phyloP scores from a whole-genome alignment of 1,284 basidiomycete genomes.

The Chiua sp. region DNA sequence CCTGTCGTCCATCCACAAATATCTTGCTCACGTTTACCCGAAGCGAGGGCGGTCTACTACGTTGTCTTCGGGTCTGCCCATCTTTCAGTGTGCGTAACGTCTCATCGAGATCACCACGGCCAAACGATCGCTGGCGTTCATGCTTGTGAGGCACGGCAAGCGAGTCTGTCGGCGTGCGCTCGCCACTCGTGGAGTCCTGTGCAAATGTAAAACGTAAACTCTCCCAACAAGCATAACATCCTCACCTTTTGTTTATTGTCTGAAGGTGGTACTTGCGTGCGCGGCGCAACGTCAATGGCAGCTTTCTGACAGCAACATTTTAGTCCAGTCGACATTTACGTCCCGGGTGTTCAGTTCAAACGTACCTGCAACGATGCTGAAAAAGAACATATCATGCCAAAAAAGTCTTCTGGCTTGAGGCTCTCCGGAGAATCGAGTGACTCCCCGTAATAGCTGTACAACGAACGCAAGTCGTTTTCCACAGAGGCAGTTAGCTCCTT shows the following conservation, averaged over 20 bases:
- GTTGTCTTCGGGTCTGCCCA: conserved; percentile 58
- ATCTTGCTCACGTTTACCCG: conserved; percentile 69
- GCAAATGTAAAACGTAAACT: neutral
- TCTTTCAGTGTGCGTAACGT: conserved; percentile 82
- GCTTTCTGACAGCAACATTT: conserved; percentile 64
- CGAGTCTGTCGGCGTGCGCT: neutral
- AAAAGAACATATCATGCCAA: conserved; percentile 75
- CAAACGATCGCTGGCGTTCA: conserved; percentile 54
- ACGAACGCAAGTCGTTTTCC: conserved; percentile 59
- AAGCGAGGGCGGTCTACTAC: conserved; percentile 48
- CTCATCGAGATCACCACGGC: conserved; percentile 80
- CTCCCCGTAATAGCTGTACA: conserved; percentile 80
- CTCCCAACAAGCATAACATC: neutral
- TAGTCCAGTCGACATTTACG: neutral
- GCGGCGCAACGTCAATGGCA: conserved; percentile 71
- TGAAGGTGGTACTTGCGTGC: conserved; percentile 5
- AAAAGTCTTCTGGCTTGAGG: conserved; percentile 81
- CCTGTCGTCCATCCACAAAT: conserved; percentile 66
- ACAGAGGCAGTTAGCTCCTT: conserved; percentile 64
- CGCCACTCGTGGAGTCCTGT: conserved; percentile 14
- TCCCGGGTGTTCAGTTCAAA: neutral
- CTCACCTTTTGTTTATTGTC: conserved; percentile 15
- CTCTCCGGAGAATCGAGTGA: conserved; percentile 61
- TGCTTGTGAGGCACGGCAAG: conserved; percentile 14
- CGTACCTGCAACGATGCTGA: conserved; percentile 72